These are phyloP conservation scores for Cladosporium oxysporum DNA, from an alignment of 2,329 filamentous ascomycete species.

Conservation along the genomic window DNA sequence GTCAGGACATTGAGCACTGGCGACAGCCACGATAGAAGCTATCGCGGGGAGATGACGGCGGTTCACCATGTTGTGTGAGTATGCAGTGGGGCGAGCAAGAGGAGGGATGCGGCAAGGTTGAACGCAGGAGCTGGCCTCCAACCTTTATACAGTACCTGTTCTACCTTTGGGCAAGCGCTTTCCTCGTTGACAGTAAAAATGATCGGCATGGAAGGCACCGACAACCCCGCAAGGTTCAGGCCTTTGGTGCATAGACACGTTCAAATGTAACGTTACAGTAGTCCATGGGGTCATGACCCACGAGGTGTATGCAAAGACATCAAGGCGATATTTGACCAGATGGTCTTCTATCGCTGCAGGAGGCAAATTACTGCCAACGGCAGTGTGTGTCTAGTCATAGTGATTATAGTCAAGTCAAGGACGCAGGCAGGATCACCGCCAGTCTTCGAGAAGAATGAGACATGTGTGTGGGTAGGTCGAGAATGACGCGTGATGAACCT, in stretches of 20 bases:
- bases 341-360: not conserved
- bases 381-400: not conserved
- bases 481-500: slow-evolving; percentile 10
- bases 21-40: slow-evolving; percentile 4
- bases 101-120: not conserved
- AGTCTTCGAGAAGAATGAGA: not conserved
- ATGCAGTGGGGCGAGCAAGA: not conserved
- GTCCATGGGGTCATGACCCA: not conserved
- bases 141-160: not conserved
- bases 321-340: not conserved
- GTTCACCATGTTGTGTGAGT: not conserved
- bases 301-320: not conserved
- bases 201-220: slow-evolving; percentile 1
- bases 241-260: not conserved
- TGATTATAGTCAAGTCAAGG: not conserved
- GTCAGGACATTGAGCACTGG: slow-evolving; percentile 41
- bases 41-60: not conserved
- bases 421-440: not conserved
- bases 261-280: not conserved
- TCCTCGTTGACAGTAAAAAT: not conserved
- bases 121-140: not conserved
- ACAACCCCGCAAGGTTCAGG: not conserved
- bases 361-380: not conserved
- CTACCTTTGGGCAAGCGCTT: slow-evolving; percentile 1
- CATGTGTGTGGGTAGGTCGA: not conserved